A percentile compares a stretch with the other conserved stretches of the same genome.
phyloP scores from a whole-genome alignment of 306 rosid genomes.

The Acacia crassicarpa region DNA sequence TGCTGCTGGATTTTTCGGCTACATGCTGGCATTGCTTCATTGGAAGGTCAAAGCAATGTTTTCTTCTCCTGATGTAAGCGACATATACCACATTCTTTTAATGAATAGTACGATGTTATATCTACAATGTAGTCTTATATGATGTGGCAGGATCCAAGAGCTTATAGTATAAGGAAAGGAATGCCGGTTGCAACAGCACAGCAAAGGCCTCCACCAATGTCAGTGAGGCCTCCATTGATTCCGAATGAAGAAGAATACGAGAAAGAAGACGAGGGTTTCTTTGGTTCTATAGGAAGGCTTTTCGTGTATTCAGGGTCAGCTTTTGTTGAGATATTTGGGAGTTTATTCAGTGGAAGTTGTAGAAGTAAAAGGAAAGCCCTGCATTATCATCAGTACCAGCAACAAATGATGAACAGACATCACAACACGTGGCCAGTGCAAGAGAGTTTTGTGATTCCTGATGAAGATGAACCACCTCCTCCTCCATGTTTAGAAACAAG shows the following conservation, averaged over 20 bases:
- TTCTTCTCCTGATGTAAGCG: constrained; percentile 67
- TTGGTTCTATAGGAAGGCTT: constrained; percentile 85
- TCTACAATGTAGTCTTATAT: background rate
- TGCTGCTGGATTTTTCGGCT: constrained; percentile 79
- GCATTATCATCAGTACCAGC: constrained; percentile 56
- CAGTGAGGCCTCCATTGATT: constrained; percentile 80
- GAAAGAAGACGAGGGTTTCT: constrained; percentile 77
- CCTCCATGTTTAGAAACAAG: constrained; percentile 72
- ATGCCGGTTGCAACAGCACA: constrained; percentile 57
- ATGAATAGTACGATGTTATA: background rate
- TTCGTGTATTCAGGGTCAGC: constrained; percentile 70
- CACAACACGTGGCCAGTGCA: constrained; percentile 79
- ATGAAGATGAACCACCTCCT: constrained; percentile 73
- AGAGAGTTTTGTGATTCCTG: constrained; percentile 88
- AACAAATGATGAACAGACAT: constrained; percentile 49
- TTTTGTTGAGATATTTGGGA: constrained; percentile 60
- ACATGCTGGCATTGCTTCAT: constrained; percentile 84
- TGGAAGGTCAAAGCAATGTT: constrained; percentile 73
- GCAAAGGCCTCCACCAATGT: constrained; percentile 59
- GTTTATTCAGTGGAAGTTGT: constrained; percentile 59
- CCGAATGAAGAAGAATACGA: constrained; percentile 78
- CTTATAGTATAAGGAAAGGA: constrained; percentile 42
- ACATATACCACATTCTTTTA: background rate
- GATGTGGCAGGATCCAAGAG: constrained; percentile 54
- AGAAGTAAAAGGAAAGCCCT: constrained; percentile 75